Base-by-base conservation (phyloP, 257 asterid species). In the Thymus mandschuricus region DNA sequence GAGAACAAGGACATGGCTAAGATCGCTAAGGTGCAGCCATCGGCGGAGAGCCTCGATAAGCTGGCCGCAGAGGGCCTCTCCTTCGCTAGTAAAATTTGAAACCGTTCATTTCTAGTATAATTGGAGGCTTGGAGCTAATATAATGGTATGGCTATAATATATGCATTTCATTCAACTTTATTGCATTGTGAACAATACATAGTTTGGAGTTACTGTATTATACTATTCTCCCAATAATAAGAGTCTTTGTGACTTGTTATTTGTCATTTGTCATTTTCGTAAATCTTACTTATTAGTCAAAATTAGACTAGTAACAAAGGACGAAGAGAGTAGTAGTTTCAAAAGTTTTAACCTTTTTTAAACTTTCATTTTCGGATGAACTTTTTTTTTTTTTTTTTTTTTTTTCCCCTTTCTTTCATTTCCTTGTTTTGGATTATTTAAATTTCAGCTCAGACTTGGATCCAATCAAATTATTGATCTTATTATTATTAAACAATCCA, bases 1-100 rank as follows among this genome's bases (percentile, higher is more conserved):
- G 96, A 92, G 80, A 87, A 92, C 84, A 87, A 86, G 71, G 96
- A 96, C 8, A 86, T 92, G 33, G 95, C 96, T 48, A 84, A 86
- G 70, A 87, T 92, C 43, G 96, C 96, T 4, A 80, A 73, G 80
- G 79, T 78, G 65, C 96, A 89, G 81, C 97, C 97, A 49, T 31
- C 85, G 3, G 90, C 64, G 2, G 66, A 15, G 34, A 75, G 82
- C 86, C 82, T 86, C 89, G 96, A 86, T 28, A 73, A 83, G 74
- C 85, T 92, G 64, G 87, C 89, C 15, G 40, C 82, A 15, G 97
- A 89, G 69, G 97, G 96, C 27, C 84, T 92, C 58, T 2, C 76
- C 52, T 92, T 92, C 76, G 97, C 96, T 28, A 78, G 82, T 57
- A 91, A 86, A 85, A 80, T 89, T 58, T 91, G 79, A 91, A 70